Conservation (phyloP, 768 basidiomycete species). For the Pluteus cervinus region DNA sequence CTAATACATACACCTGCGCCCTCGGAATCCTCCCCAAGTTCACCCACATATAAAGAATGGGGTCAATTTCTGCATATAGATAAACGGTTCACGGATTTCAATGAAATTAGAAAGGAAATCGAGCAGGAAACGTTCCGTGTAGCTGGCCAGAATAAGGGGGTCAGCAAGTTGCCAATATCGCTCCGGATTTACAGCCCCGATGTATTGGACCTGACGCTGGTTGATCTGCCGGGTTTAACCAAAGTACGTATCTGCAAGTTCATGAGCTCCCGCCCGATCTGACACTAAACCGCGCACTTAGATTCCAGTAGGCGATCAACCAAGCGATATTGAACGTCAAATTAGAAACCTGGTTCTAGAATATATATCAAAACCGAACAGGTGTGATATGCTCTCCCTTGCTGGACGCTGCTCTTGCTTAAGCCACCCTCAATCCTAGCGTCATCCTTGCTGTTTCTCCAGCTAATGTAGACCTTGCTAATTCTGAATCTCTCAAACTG, state of each 20-base stretch:
- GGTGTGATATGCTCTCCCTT: constrained; percentile 40
- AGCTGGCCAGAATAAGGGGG: constrained; percentile 98
- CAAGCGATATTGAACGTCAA: constrained; percentile 95
- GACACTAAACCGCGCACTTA: constrained; percentile 20
- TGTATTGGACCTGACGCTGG: constrained; percentile 91
- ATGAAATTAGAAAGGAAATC: constrained; percentile 92
- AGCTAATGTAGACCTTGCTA: constrained; percentile 98
- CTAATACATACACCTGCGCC: constrained; percentile 85
- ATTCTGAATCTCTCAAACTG: constrained; percentile 95
- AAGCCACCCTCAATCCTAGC: constrained; percentile 30
- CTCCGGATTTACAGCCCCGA: constrained; percentile 94
- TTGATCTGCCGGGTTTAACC: constrained; percentile 94
- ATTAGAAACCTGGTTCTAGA: constrained; percentile 93
- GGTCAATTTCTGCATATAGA: constrained; percentile 97
- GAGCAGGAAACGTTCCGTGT: constrained; percentile 97
- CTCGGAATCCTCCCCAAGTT: constrained; percentile 35
- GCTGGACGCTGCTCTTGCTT: neutral
- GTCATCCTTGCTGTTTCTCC: constrained; percentile 96
- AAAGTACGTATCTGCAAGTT: constrained; percentile 52
- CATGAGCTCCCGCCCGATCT: neutral
- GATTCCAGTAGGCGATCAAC: constrained; percentile 97
- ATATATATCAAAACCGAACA: constrained; percentile 95
- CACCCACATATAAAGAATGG: constrained; percentile 72
- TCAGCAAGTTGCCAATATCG: constrained; percentile 93
- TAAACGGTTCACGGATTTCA: constrained; percentile 94